Evolutionary conservation across 345 rosid genomes (phyloP).

Genomic region (Stellera chamaejasme): DNA sequence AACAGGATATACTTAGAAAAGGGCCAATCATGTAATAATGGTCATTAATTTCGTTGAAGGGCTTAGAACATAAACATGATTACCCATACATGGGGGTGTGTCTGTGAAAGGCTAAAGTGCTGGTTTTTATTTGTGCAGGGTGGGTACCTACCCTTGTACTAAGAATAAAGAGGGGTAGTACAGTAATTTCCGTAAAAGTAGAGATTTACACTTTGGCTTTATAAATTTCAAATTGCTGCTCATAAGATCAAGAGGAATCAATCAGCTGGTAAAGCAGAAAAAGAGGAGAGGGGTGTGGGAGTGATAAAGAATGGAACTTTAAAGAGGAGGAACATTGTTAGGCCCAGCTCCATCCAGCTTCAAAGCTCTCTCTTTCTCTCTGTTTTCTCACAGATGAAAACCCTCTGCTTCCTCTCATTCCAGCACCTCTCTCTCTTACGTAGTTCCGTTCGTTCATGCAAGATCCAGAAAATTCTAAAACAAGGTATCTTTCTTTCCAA

Average conservation of each 20-base stretch:
- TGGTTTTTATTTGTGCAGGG: slow-evolving; percentile 4
- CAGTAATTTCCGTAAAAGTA: slow-evolving; percentile 46
- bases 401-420: slow-evolving; percentile 17
- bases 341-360: slow-evolving; percentile 28
- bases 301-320: slow-evolving; percentile 38
- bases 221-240: slow-evolving; percentile 32
- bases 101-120: background rate
- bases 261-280: slow-evolving; percentile 48
- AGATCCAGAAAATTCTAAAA: slow-evolving; percentile 58
- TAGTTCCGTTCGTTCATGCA: slow-evolving; percentile 56
- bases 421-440: slow-evolving; percentile 18
- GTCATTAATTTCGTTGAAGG: background rate
- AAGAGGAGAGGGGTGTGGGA: slow-evolving; percentile 22
- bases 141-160: background rate
- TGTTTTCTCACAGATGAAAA: slow-evolving; percentile 29
- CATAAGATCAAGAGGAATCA: slow-evolving; percentile 31
- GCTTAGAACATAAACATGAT: slow-evolving; percentile 26
- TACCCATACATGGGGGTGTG: slow-evolving; percentile 2
- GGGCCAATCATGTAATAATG: slow-evolving; percentile 9
- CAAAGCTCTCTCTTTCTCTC: slow-evolving; percentile 6
- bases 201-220: slow-evolving; percentile 37
- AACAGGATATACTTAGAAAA: slow-evolving; percentile 1
- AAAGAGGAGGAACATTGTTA: slow-evolving; percentile 20
- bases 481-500: slow-evolving; percentile 42
- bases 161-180: slow-evolving; percentile 24